Evolutionary conservation across 805 yeast genomes (phyloP).

Genomic region (Ogataea zsoltii): DNA sequence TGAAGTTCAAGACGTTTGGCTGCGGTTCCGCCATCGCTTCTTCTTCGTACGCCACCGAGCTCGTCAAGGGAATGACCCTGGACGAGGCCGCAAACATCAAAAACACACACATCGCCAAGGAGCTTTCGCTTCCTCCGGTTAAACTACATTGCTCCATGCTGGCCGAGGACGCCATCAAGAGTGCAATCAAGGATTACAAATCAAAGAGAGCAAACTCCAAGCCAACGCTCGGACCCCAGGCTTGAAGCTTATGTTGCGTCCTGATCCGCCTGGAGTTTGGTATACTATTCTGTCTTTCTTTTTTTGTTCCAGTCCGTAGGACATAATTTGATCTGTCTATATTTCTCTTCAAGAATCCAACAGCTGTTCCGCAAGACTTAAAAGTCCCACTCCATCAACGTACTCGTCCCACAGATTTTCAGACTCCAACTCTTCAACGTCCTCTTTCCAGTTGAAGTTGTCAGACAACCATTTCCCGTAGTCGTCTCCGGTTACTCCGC

Average conservation of each 20-base stretch:
- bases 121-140: conserved; percentile 93
- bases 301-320: not conserved
- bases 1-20: conserved; percentile 98
- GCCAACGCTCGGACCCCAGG: conserved; percentile 65
- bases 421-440: conserved; percentile 42
- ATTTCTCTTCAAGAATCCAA: conserved; percentile 14
- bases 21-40: conserved; percentile 98
- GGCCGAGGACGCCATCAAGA: conserved; percentile 98
- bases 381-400: conserved; percentile 52
- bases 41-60: conserved; percentile 90
- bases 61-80: conserved; percentile 90
- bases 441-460: conserved; percentile 50
- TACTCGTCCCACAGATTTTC: conserved; percentile 49
- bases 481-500: conserved; percentile 18
- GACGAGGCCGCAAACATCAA: conserved; percentile 93
- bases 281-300: conserved; percentile 4
- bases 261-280: conserved; percentile 1
- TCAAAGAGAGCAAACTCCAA: conserved; percentile 62
- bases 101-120: conserved; percentile 93
- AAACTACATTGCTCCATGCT: conserved; percentile 97
- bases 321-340: conserved; percentile 5
- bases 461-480: conserved; percentile 49
- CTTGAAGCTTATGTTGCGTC: conserved; percentile 22
- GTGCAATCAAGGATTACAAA: conserved; percentile 93
- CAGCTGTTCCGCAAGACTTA: conserved; percentile 45